Percentiles rank a stretch among this genome's conserved stretches.
Evolutionary conservation across 768 basidiomycete species (phyloP).

Genomic region (Suillus subalutaceus): DNA sequence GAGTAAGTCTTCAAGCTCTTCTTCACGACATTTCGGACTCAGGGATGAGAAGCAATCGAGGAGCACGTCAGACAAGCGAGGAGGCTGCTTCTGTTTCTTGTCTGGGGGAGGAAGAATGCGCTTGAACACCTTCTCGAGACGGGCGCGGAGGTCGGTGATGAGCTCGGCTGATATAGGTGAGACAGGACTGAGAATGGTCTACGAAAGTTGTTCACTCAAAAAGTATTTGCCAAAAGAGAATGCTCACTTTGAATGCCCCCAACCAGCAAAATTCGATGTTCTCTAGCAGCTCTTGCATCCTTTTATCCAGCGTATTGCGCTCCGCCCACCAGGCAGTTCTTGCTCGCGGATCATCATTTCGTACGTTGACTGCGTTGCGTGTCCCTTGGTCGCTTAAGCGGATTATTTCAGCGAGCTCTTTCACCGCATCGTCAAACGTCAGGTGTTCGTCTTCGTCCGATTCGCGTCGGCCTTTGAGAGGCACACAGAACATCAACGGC

Average conservation of each 20-base stretch:
- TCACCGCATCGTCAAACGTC: slow-evolving; percentile 71
- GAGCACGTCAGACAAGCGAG: slow-evolving; percentile 72
- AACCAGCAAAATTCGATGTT: slow-evolving; percentile 97
- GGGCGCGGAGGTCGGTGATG: slow-evolving; percentile 59
- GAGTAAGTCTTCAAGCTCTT: slow-evolving; percentile 93
- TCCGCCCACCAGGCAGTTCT: slow-evolving; percentile 86
- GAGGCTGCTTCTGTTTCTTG: slow-evolving; percentile 57
- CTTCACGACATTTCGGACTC: slow-evolving; percentile 81
- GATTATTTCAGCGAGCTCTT: slow-evolving; percentile 81
- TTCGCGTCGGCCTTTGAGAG: slow-evolving; percentile 82
- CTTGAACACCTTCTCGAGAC: slow-evolving; percentile 78
- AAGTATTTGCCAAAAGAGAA: background rate
- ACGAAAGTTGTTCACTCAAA: slow-evolving; percentile 7
- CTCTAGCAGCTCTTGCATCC: slow-evolving; percentile 72
- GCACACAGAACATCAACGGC: slow-evolving; percentile 87
- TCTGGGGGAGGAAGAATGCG: slow-evolving; percentile 62
- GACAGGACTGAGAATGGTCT: slow-evolving; percentile 68
- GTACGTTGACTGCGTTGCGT: slow-evolving; percentile 70
- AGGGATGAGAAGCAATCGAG: slow-evolving; percentile 85
- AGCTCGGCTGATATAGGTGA: slow-evolving; percentile 44
- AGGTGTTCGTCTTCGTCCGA: slow-evolving; percentile 74
- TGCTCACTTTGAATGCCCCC: slow-evolving; percentile 90
- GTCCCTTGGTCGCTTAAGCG: slow-evolving; percentile 76
- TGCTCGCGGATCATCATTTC: slow-evolving; percentile 64
- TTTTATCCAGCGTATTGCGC: slow-evolving; percentile 71